Conservation (phyloP, 768 basidiomycete species). For the Boletus reticulatus region DNA sequence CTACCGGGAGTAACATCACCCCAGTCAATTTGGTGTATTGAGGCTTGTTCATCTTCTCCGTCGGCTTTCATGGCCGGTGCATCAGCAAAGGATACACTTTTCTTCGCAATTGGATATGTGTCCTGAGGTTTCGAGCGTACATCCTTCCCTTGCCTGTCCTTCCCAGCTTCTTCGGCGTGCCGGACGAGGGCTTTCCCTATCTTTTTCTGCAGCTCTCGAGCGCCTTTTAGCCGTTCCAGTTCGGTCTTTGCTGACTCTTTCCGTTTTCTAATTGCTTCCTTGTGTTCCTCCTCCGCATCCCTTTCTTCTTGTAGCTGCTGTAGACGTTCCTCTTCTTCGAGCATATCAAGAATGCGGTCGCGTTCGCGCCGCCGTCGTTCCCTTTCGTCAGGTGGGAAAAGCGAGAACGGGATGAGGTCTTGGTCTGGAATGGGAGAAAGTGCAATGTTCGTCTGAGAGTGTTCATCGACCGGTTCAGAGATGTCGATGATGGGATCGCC, state of each 20-base stretch:
- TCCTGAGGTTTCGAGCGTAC: conserved; percentile 23
- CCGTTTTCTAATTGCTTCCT: conserved; percentile 49
- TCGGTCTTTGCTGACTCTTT: conserved; percentile 47
- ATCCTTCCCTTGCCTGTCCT: conserved; percentile 30
- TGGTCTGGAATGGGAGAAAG: conserved; percentile 36
- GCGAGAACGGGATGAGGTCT: conserved; percentile 45
- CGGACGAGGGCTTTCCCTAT: conserved; percentile 70
- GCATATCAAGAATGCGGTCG: conserved; percentile 59
- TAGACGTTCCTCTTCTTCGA: conserved; percentile 67
- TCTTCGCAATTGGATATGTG: conserved; percentile 43
- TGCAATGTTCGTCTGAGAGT: conserved; percentile 16
- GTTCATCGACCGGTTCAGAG: conserved; percentile 49
- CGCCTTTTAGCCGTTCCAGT: conserved; percentile 36
- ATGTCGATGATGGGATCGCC: conserved; percentile 80
- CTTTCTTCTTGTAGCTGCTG: conserved; percentile 42
- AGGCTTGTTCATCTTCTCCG: conserved; percentile 9
- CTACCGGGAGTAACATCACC: conserved; percentile 55
- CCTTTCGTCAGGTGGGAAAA: conserved; percentile 44
- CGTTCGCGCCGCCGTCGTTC: conserved; percentile 56
- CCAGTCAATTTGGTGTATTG: conserved; percentile 36
- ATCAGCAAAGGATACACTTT: conserved; percentile 66
- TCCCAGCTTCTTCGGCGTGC: conserved; percentile 38
- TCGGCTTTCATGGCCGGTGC: conserved; percentile 22
- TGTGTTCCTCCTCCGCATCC: conserved; percentile 39
- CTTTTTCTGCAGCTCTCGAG: conserved; percentile 63